Evolutionary conservation across 106 monocot species (phyloP), one percentile per base, ranked within the genome.

Genomic region (Hemerocallis citrina): DNA sequence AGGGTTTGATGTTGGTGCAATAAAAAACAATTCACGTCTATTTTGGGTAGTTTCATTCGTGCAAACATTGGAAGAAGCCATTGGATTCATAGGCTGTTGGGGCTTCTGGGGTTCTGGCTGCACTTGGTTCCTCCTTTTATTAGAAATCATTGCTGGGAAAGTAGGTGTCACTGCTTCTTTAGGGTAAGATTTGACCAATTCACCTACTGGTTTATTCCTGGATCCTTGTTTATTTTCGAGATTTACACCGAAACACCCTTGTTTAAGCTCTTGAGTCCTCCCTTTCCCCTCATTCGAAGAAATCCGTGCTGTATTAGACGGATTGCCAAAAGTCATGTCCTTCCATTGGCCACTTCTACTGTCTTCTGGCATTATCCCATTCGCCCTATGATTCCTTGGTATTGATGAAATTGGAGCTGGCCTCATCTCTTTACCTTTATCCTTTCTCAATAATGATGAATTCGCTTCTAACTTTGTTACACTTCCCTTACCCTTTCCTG

Each of bases 21-120:
- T 48, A 27, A 61, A 64, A 4, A 59, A 61, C 69, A 38, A 23
- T 39, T 38, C 7, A 6, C n/a, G 13, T 15, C 17, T 34, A 15
- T 21, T 13, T 55, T n/a, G 41, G 66, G 75, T 4, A 27, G 46
- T 13, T 49, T n/a, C 21, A 47, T 34, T 65, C 22, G 46, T 8
- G n/a, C 33, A 28, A 38, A 48, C 40, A 31, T 77, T 62, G 7
- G n/a, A 57, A 34, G 68, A 57, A 66, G 57, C 41, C 23, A n/a
- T 30, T 31, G 34, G 52, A 7, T 8, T 19, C 28, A n/a, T n/a
- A n/a, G n/a, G n/a, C n/a, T n/a, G n/a, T 59, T 63, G 51, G 42
- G 63, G 59, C 27, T 67, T 69, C 55, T 65, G 67, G 24, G 42
- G 55, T 11, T 38, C 7, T 38, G 37, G 11, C 11, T n/a, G n/a